phyloP scores from a whole-genome alignment of 257 asterid species.

The Solanum medicagineum region DNA sequence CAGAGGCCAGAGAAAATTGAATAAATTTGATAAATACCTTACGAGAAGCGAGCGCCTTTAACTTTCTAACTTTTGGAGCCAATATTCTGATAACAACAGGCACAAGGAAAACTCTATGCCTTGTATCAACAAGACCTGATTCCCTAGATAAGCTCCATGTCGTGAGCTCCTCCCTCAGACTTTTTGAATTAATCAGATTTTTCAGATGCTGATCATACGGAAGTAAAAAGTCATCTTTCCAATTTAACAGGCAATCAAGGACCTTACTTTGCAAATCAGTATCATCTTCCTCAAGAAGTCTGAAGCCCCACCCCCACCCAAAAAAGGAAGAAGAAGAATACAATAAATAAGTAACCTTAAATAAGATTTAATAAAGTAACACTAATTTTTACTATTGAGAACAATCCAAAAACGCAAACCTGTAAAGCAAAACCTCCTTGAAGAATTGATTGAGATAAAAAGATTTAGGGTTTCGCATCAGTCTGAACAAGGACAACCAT shows the following conservation, averaged over 20 bases:
- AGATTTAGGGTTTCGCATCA: constrained; percentile 60
- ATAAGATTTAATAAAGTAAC: background rate
- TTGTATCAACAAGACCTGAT: constrained; percentile 42
- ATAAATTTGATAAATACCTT: constrained; percentile 38
- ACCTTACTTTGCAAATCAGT: constrained; percentile 72
- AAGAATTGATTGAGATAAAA: constrained; percentile 41
- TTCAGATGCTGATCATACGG: constrained; percentile 66
- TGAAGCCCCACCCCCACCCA: constrained; percentile 12
- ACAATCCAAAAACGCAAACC: constrained; percentile 29
- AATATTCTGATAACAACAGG: constrained; percentile 66
- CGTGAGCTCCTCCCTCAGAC: constrained; percentile 74
- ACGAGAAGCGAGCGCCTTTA: constrained; percentile 59
- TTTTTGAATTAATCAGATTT: constrained; percentile 49
- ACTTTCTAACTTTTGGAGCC: constrained; percentile 70
- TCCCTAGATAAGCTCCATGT: constrained; percentile 76
- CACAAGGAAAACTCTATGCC: constrained; percentile 55
- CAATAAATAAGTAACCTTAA: background rate
- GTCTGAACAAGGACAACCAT: constrained; percentile 66
- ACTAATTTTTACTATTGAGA: background rate
- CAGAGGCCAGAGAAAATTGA: background rate
- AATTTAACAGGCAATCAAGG: constrained; percentile 81
- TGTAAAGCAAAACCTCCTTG: constrained; percentile 58
- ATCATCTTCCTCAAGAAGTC: constrained; percentile 87
- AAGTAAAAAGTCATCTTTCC: constrained; percentile 72
- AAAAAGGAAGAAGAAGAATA: background rate